Percentiles rank a stretch among this genome's conserved stretches.
Conservation (phyloP, 148 eudicot species). For the Amaranthus cruentus region DNA sequence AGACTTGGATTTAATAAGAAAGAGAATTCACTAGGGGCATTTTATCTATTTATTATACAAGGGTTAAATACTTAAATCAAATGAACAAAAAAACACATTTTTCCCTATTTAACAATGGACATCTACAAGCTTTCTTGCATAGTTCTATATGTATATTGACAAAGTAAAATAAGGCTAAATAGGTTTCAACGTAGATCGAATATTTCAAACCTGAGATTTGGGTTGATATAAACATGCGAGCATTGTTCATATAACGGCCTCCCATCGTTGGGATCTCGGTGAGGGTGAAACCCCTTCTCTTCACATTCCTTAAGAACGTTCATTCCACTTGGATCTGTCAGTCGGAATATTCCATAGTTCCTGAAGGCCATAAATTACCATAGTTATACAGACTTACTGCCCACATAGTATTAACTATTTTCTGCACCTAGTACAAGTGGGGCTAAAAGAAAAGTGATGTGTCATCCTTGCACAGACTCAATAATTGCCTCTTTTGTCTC, state of each 20-base stretch:
- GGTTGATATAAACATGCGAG: conserved; percentile 60
- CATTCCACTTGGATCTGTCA: conserved; percentile 59
- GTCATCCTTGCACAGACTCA: background rate
- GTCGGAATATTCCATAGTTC: conserved; percentile 56
- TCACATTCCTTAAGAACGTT: conserved; percentile 46
- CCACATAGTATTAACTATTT: background rate
- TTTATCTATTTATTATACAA: background rate
- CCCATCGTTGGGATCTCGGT: conserved; percentile 49
- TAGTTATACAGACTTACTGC: background rate
- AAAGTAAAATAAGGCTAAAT: conserved; percentile 2
- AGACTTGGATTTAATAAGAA: too few species aligned
- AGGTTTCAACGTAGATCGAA: conserved; percentile 45
- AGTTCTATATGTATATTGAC: background rate
- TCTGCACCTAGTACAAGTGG: background rate
- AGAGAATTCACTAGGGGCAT: too few species aligned
- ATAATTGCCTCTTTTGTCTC: too few species aligned
- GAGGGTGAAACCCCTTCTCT: conserved; percentile 59
- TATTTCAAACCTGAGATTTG: conserved; percentile 60
- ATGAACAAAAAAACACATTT: conserved; percentile 5
- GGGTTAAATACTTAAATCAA: background rate
- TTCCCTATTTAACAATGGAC: background rate
- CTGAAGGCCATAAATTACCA: conserved; percentile 31
- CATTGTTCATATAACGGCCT: conserved; percentile 61
- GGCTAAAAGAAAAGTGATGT: background rate
- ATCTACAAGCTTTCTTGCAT: conserved; percentile 10